Evolutionary conservation across 192 early-diverging fungal genomes (phyloP).

Genomic region (Jimgerdemannia flammicorona): DNA sequence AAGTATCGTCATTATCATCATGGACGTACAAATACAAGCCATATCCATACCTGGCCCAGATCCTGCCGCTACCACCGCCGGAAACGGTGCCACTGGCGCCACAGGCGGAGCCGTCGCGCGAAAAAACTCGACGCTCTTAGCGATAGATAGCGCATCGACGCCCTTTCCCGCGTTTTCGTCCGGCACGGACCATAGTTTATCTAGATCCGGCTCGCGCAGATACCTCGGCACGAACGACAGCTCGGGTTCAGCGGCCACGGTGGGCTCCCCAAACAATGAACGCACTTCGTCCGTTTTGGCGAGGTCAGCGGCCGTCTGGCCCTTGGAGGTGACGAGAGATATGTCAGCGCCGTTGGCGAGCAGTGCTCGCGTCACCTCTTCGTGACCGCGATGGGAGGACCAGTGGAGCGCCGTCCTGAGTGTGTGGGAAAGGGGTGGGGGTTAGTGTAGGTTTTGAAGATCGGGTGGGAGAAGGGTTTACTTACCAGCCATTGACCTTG

Average conservation of each 20-base stretch:
- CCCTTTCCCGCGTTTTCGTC: conserved; percentile 48
- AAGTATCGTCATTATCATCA: no score
- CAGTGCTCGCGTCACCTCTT: conserved; percentile 50
- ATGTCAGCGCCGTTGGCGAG: conserved; percentile 63
- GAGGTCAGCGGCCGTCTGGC: conserved; percentile 57
- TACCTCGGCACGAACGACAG: conserved; percentile 59
- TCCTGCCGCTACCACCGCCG: background rate
- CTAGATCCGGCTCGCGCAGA: conserved; percentile 60
- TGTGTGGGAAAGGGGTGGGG: background rate
- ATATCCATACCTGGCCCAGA: background rate
- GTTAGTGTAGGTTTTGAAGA: background rate
- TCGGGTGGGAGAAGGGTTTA: background rate
- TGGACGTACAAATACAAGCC: conserved; percentile 2
- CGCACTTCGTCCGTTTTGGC: conserved; percentile 44
- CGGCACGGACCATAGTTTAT: conserved; percentile 63
- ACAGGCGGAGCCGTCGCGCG: conserved; percentile 9
- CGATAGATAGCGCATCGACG: conserved; percentile 9
- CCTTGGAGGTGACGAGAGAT: conserved; percentile 52
- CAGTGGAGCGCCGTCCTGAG: conserved; percentile 70
- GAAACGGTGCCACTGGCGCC: conserved; percentile 7
- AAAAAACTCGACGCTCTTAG: conserved; percentile 3
- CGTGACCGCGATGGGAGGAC: conserved; percentile 66
- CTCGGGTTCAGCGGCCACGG: conserved; percentile 10
- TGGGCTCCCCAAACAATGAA: conserved; percentile 34
- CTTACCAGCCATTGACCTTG: conserved; percentile 68